Conservation (phyloP, 495 filamentous ascomycete species). For the Penicillium macrosclerotiorum region DNA sequence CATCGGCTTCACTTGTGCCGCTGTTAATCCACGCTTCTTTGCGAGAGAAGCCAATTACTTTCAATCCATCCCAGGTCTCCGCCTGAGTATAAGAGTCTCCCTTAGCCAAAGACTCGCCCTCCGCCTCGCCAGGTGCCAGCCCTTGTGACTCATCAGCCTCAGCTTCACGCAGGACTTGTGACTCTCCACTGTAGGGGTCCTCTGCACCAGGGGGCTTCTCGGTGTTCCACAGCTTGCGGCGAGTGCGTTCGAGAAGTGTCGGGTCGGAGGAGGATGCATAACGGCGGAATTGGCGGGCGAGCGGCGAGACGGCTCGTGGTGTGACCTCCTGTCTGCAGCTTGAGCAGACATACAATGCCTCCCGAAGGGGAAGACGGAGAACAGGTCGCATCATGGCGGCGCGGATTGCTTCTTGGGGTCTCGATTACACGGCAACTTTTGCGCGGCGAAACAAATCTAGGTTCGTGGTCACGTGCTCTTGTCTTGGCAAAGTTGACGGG, state of each 20-base stretch:
- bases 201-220: slow-evolving; percentile 52
- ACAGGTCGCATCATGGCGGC: slow-evolving; percentile 41
- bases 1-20: slow-evolving; percentile 10
- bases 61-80: slow-evolving; percentile 19
- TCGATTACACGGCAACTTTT: slow-evolving; percentile 15
- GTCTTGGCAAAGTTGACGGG: no score
- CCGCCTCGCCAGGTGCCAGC: neutral
- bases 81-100: slow-evolving; percentile 18
- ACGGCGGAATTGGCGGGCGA: slow-evolving; percentile 42
- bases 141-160: slow-evolving; percentile 8
- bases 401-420: slow-evolving; percentile 10
- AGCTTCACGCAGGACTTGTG: slow-evolving; percentile 16
- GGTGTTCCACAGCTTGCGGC: slow-evolving; percentile 55
- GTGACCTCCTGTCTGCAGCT: slow-evolving; percentile 39
- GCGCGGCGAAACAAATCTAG: slow-evolving; percentile 25
- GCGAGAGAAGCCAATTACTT: slow-evolving; percentile 11
- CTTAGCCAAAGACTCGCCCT: neutral
- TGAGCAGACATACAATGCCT: slow-evolving; percentile 45
- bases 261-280: slow-evolving; percentile 37
- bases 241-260: slow-evolving; percentile 49
- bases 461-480: slow-evolving; percentile 22
- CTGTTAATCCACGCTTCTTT: slow-evolving; percentile 14
- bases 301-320: slow-evolving; percentile 35
- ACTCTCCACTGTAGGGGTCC: slow-evolving; percentile 50
- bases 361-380: slow-evolving; percentile 37